These are phyloP conservation scores for Wickerhamiella lipophila DNA, from an alignment of 805 yeast species.

Conservation along the genomic window DNA sequence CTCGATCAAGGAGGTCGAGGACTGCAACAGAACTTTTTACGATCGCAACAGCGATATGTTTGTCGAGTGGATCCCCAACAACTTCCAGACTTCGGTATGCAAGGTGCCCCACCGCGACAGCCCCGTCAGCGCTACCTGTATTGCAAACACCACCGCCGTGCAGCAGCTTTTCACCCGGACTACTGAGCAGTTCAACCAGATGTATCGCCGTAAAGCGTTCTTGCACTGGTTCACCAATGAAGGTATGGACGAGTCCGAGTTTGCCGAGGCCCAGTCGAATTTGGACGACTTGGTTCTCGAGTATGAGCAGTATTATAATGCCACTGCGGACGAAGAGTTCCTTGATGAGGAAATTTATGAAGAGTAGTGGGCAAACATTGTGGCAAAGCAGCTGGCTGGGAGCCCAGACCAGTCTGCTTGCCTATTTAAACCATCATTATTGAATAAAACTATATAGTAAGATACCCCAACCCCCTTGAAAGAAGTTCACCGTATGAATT, in stretches of 20 bases:
- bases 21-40: conserved; percentile 77
- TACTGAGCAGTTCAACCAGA: conserved; percentile 78
- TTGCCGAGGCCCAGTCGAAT: conserved; percentile 85
- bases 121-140: conserved; percentile 84
- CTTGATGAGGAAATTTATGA: conserved; percentile 41
- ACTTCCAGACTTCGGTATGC: conserved; percentile 88
- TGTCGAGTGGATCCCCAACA: conserved; percentile 94
- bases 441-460: background rate
- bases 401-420: too few species aligned
- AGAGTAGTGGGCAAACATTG: background rate
- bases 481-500: background rate
- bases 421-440: too few species aligned
- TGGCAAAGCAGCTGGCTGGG: too few species aligned
- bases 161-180: conserved; percentile 84
- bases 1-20: conserved; percentile 86
- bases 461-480: background rate
- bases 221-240: conserved; percentile 92
- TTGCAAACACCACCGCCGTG: conserved; percentile 86
- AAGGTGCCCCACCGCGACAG: conserved; percentile 76
- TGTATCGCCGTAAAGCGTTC: conserved; percentile 90
- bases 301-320: conserved; percentile 86
- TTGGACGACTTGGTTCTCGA: conserved; percentile 81
- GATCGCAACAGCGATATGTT: conserved; percentile 69
- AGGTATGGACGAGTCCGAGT: conserved; percentile 94
- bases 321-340: conserved; percentile 56